phyloP scores from a whole-genome alignment of 1,284 basidiomycete species.

The Schizophyllum commune region DNA sequence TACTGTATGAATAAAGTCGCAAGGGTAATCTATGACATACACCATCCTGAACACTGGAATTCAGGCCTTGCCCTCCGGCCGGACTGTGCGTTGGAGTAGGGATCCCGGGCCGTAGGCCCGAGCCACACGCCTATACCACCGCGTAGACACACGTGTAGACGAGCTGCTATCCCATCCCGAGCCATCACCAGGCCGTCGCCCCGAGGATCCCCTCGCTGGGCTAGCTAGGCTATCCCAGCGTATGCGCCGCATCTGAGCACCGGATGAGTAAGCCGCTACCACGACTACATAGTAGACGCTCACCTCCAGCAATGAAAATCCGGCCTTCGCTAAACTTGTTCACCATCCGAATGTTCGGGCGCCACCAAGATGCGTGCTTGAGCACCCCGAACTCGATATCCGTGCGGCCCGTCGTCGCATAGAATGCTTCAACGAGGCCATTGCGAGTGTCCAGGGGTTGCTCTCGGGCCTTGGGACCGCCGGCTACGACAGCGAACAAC shows the following conservation, averaged over 20 bases:
- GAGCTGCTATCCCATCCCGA: too few relatives aligned
- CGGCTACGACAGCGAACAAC: neutral
- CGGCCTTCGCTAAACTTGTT: slow-evolving; percentile 13
- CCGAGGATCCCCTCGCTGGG: too few relatives aligned
- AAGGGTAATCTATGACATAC: too few relatives aligned
- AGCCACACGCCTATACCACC: too few relatives aligned
- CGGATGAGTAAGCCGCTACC: neutral
- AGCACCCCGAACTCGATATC: slow-evolving; percentile 27
- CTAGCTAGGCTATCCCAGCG: neutral
- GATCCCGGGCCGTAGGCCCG: too few relatives aligned
- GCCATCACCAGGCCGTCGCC: too few relatives aligned
- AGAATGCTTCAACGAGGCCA: slow-evolving; percentile 22
- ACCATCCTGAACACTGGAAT: slow-evolving; percentile 31
- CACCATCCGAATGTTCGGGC: slow-evolving; percentile 11
- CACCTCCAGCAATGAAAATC: slow-evolving; percentile 15
- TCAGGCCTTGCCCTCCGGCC: slow-evolving; percentile 24
- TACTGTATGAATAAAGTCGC: neutral
- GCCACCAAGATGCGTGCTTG: slow-evolving; percentile 17
- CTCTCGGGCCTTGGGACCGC: neutral
- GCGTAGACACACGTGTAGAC: too few relatives aligned
- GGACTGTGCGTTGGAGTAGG: slow-evolving; percentile 14
- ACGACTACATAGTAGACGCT: neutral
- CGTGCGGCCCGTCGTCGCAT: slow-evolving; percentile 20
- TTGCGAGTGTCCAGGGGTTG: slow-evolving; percentile 11
- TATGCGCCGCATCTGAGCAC: slow-evolving; percentile 11